Evolutionary conservation across 2,329 filamentous ascomycete species (phyloP).

Genomic region (Tolypocladium capitatum): DNA sequence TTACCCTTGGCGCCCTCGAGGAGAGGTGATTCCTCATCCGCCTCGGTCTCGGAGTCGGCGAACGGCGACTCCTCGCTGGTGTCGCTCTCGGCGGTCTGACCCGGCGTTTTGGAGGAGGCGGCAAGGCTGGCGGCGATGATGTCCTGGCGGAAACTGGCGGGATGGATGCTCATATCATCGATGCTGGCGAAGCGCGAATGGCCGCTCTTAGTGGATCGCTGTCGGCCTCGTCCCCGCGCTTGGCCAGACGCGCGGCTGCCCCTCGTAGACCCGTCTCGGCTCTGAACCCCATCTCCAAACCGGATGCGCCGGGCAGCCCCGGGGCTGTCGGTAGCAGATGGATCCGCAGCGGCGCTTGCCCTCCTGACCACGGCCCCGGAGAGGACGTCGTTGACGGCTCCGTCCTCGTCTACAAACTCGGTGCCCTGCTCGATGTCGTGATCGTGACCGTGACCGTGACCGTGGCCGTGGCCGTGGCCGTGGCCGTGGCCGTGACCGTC

Average conservation of each 20-base stretch:
- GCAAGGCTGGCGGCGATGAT: constrained; percentile 74
- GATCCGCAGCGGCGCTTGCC: constrained; percentile 17
- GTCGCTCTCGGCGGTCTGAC: constrained; percentile 40
- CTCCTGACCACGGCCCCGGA: constrained; percentile 48
- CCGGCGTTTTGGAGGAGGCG: constrained; percentile 28
- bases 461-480: constrained; percentile 19
- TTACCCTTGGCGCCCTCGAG: constrained; percentile 24
- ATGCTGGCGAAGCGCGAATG: constrained; percentile 50
- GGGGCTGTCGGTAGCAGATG: constrained; percentile 15
- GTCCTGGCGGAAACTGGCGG: constrained; percentile 78
- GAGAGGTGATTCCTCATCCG: constrained; percentile 33
- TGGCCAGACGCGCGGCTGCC: constrained; percentile 16
- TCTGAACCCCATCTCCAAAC: constrained; percentile 19
- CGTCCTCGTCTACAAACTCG: constrained; percentile 40
- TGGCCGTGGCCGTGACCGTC: constrained; percentile 25
- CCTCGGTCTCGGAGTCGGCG: constrained; percentile 26
- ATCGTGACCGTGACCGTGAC: constrained; percentile 23
- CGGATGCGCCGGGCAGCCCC: constrained; percentile 26
- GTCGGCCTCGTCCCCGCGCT: constrained; percentile 28
- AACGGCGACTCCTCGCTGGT: constrained; percentile 33
- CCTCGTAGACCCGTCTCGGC: constrained; percentile 13
- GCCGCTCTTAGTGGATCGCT: constrained; percentile 34
- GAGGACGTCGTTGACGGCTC: constrained; percentile 46
- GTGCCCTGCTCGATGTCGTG: constrained; percentile 37
- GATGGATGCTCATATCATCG: constrained; percentile 71